Conservation (phyloP, 257 asterid genomes). For the Coffea eugenioides region DNA sequence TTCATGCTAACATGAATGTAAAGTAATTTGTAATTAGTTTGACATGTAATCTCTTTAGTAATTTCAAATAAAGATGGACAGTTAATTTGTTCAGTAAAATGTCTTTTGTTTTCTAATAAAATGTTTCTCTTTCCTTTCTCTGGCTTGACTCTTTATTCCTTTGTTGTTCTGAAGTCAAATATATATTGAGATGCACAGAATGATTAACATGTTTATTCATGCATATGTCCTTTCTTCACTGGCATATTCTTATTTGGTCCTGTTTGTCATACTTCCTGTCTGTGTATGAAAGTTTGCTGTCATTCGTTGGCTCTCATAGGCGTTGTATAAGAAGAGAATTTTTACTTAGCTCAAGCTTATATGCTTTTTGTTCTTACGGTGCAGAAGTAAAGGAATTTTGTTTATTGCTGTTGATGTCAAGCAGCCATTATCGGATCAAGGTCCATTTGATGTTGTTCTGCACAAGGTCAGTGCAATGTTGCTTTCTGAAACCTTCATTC, state of each 20-base stretch:
- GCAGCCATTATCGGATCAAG: slow-evolving; percentile 82
- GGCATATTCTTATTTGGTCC: background rate
- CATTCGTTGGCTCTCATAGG: background rate
- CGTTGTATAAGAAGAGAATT: background rate
- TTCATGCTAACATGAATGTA: background rate
- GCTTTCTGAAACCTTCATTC: background rate
- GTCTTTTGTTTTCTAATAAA: background rate
- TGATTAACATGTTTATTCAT: background rate
- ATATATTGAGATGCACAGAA: background rate
- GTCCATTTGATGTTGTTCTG: slow-evolving; percentile 89
- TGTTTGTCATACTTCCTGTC: background rate
- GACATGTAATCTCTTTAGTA: background rate
- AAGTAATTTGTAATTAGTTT: background rate
- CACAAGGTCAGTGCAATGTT: slow-evolving; percentile 62
- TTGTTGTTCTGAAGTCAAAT: background rate
- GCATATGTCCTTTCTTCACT: background rate
- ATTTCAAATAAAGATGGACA: background rate
- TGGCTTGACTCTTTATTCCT: background rate
- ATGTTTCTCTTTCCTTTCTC: background rate
- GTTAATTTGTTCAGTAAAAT: background rate
- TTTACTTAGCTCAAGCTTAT: slow-evolving; percentile 1
- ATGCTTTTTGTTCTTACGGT: slow-evolving; percentile 6
- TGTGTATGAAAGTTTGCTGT: background rate
- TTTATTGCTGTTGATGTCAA: slow-evolving; percentile 80
- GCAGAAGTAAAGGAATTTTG: slow-evolving; percentile 77